phyloP scores from a whole-genome alignment of 2,329 filamentous ascomycete species.

The Ilyonectria destructans region DNA sequence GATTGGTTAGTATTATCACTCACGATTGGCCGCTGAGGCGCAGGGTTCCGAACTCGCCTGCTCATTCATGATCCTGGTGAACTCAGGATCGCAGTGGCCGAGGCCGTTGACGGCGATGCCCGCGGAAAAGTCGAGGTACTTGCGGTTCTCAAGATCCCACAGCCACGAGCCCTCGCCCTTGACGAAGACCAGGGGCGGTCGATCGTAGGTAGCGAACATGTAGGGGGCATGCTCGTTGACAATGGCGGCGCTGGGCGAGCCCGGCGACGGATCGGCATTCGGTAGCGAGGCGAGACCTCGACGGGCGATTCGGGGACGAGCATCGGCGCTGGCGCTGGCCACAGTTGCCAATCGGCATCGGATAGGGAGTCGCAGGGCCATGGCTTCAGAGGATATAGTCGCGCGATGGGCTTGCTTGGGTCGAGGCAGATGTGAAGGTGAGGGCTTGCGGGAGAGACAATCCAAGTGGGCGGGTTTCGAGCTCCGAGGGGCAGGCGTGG shows the following conservation, averaged over 20 bases:
- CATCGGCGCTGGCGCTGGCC: constrained; percentile 44
- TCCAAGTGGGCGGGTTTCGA: constrained; percentile 9
- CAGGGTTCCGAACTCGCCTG: constrained; percentile 69
- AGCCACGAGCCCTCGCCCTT: constrained; percentile 90
- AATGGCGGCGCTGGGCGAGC: constrained; percentile 83
- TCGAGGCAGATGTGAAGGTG: not conserved
- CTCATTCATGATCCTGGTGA: constrained; percentile 82
- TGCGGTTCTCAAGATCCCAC: constrained; percentile 90
- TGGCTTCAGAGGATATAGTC: constrained; percentile 41
- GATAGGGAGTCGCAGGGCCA: constrained; percentile 60
- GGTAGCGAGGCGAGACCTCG: constrained; percentile 61
- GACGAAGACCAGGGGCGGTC: constrained; percentile 91
- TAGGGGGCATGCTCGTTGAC: constrained; percentile 84
- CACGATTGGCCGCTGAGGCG: too few species aligned
- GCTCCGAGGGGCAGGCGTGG: constrained; percentile 25
- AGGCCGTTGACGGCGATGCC: constrained; percentile 96
- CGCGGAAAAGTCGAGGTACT: constrained; percentile 94
- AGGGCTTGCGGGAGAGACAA: constrained; percentile 24
- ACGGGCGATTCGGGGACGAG: constrained; percentile 48
- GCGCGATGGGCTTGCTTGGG: not conserved
- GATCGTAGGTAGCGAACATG: constrained; percentile 97
- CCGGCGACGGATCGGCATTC: constrained; percentile 80
- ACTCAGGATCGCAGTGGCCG: constrained; percentile 89
- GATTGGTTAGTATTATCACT: constrained; percentile 12
- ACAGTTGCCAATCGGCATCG: constrained; percentile 57